These are phyloP conservation scores for Populus tremula DNA, from an alignment of 345 rosid species.

Conservation along the genomic window DNA sequence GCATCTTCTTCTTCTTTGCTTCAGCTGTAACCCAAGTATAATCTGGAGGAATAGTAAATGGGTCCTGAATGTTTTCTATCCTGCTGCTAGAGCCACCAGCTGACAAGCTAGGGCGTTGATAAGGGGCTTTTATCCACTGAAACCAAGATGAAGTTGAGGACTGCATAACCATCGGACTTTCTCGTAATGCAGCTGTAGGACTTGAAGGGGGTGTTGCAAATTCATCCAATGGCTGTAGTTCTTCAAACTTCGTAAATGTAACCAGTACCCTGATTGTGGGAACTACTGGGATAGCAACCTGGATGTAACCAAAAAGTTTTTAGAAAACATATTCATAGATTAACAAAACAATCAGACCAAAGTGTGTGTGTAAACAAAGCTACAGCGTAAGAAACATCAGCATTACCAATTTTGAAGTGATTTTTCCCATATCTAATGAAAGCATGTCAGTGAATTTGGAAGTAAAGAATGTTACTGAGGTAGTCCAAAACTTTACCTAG, in stretches of 20 bases:
- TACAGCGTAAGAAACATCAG: background rate
- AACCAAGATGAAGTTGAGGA: slow-evolving; percentile 74
- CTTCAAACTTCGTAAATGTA: slow-evolving; percentile 91
- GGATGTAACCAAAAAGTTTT: slow-evolving; percentile 5
- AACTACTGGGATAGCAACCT: slow-evolving; percentile 98
- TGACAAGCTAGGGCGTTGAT: slow-evolving; percentile 51
- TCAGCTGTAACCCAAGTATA: slow-evolving; percentile 80
- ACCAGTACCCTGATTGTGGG: slow-evolving; percentile 88
- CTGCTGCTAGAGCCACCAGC: slow-evolving; percentile 45
- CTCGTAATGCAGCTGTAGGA: slow-evolving; percentile 54
- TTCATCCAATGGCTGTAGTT: slow-evolving; percentile 74
- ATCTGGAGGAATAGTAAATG: slow-evolving; percentile 69
- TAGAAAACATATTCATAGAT: background rate
- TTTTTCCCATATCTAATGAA: background rate
- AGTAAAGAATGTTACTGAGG: background rate
- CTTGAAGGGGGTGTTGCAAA: slow-evolving; percentile 92
- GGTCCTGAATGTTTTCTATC: slow-evolving; percentile 64
- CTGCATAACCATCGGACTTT: slow-evolving; percentile 54
- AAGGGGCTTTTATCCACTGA: slow-evolving; percentile 87
- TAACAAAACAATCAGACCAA: background rate
- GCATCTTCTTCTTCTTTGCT: slow-evolving; percentile 88
- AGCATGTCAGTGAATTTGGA: background rate
- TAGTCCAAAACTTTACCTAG: background rate
- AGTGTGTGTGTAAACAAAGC: background rate
- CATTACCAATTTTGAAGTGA: background rate